These are phyloP conservation scores for Saposhnikovia divaricata DNA, from an alignment of 129 eudicot genomes.

Conservation along the genomic window DNA sequence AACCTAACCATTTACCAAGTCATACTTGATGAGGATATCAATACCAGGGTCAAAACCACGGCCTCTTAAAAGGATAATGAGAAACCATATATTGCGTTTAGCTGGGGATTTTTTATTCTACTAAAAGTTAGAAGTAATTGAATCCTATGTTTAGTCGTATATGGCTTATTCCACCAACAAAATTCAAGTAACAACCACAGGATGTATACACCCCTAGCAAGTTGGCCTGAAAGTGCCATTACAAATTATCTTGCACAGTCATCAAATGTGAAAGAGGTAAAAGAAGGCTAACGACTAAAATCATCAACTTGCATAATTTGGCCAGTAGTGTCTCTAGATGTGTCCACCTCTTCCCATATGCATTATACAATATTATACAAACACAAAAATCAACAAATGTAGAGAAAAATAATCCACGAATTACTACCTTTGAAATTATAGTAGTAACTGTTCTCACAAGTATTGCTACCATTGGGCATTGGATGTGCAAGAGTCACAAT, in stretches of 20 bases:
- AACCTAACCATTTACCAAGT: not conserved
- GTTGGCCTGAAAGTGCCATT: not conserved
- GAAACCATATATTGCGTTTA: not conserved
- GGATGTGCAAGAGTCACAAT: not conserved
- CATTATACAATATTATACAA: not conserved
- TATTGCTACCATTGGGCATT: not conserved
- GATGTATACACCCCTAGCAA: not conserved
- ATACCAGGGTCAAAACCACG: not conserved
- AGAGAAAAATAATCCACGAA: not conserved
- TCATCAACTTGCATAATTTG: conserved; percentile 1
- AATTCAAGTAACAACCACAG: conserved; percentile 4
- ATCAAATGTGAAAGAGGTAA: not conserved
- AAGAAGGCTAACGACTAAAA: not conserved
- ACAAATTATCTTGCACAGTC: not conserved
- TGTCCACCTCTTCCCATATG: not conserved
- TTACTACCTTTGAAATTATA: not conserved
- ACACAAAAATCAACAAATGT: not conserved
- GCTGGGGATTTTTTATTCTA: not conserved
- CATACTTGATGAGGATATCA: not conserved
- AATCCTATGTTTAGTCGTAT: not conserved
- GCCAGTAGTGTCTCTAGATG: not conserved
- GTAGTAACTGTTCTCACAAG: too few species aligned
- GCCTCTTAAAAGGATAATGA: not conserved
- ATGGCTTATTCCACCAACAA: not conserved
- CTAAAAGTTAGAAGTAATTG: not conserved